Evolutionary conservation across 192 early-diverging fungal genomes (phyloP).

Genomic region (Phlyctochytrium planicorne): DNA sequence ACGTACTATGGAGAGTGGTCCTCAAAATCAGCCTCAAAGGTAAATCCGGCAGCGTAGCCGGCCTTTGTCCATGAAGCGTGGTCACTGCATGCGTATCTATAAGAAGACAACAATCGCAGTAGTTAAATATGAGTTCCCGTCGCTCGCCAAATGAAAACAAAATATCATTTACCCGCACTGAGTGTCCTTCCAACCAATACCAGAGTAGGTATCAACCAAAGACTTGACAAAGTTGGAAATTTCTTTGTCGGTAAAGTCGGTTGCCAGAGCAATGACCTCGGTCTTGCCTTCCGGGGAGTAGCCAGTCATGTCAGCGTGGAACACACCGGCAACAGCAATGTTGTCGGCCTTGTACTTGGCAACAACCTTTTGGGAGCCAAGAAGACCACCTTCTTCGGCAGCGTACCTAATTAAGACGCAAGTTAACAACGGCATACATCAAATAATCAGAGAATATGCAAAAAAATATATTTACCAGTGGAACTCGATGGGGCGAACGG

Average conservation of each 20-base stretch:
- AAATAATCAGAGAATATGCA: too few species aligned
- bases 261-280: conserved; percentile 69
- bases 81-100: conserved; percentile 66
- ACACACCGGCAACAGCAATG: conserved; percentile 69
- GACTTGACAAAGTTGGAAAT: conserved; percentile 49
- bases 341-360: conserved; percentile 59
- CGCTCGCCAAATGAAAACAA: neutral
- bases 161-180: conserved; percentile 75
- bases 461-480: conserved; percentile 60
- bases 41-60: conserved; percentile 85
- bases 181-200: conserved; percentile 66
- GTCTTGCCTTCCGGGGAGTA: conserved; percentile 59
- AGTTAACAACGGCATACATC: neutral
- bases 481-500: conserved; percentile 83
- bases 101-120: neutral
- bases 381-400: conserved; percentile 64
- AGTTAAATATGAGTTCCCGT: neutral
- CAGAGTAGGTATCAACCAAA: conserved; percentile 64
- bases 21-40: conserved; percentile 51
- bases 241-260: conserved; percentile 73
- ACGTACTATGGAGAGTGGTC: conserved; percentile 25
- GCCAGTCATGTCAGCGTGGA: conserved; percentile 96
- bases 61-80: conserved; percentile 88
- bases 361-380: conserved; percentile 86
- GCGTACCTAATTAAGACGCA: conserved; percentile 18